Evolutionary conservation across 2,329 filamentous ascomycete species (phyloP), one percentile per base, ranked within the genome.

Genomic region (Epichloe sp.): DNA sequence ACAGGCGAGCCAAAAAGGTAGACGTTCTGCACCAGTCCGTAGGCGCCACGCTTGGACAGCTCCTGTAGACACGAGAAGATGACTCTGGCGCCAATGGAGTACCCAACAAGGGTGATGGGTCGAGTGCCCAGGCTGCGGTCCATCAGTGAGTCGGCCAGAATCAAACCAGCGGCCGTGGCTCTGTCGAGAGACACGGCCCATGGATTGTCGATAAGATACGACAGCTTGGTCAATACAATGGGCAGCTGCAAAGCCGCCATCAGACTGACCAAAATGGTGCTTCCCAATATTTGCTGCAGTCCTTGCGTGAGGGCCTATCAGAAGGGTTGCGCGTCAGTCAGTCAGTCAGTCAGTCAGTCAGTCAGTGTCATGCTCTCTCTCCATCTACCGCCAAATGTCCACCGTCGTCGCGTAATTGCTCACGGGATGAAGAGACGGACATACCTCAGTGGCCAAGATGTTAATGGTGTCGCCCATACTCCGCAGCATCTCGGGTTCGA

Each of bases 401-500:
- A 31, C 31, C 31, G 10, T 31, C 31, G 10, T 31, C 31, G 31
- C 31, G 3, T 11, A 4, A 4, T 31, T 31, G 31, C 31, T 31
- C 31, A 31, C 21, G 17, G 21, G 17, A 40, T 6, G 14, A 35
- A 31, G 41, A 12, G 14, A 7, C 11, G 31, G 37, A 79, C 78
- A 69, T 69, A 91, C 88, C 80, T 98, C 93, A 36, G 93, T 98
- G 52, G 93, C 93, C 56, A 98, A 74, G 68, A 98, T 97, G 61
- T 96, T 96, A 62, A 98, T 97, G 44, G 93, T 98, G 65, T 93
- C 88, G 78, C 93, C 93, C 84, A 96, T 98, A 68, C 88, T 95
- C 59, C 82, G 85, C 63, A 98, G 77, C 90, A 98, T 95, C 64
- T 98, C 93, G 3, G 93, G 94, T 67, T 98, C 93, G 90, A 93